Evolutionary conservation across 805 yeast species (phyloP).

Genomic region (Metschnikowia lunata): DNA sequence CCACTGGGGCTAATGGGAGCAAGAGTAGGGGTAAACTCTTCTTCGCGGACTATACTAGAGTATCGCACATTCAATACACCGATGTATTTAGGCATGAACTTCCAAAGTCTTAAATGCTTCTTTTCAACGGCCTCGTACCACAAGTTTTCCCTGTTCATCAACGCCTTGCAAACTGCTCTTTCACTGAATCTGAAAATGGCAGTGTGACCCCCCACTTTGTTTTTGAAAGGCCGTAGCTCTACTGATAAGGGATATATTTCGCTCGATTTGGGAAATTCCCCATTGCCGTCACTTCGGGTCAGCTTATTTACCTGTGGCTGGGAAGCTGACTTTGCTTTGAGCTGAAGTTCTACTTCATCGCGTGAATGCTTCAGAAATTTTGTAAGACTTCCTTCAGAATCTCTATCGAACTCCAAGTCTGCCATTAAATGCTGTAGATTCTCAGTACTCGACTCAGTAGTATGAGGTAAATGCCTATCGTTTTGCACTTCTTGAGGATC

Average conservation of each 20-base stretch:
- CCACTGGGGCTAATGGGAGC: slow-evolving; percentile 7
- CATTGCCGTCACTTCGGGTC: background rate
- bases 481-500: slow-evolving; percentile 16
- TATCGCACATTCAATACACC: slow-evolving; percentile 93
- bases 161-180: slow-evolving; percentile 89
- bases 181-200: slow-evolving; percentile 91
- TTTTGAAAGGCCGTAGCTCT: slow-evolving; percentile 84
- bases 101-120: slow-evolving; percentile 67
- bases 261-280: background rate
- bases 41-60: slow-evolving; percentile 42
- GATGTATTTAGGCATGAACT: slow-evolving; percentile 89
- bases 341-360: slow-evolving; percentile 8
- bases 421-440: slow-evolving; percentile 46
- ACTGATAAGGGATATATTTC: slow-evolving; percentile 64
- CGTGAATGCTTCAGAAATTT: slow-evolving; percentile 18
- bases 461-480: slow-evolving; percentile 2
- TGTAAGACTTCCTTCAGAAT: slow-evolving; percentile 26
- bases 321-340: background rate
- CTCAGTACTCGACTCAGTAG: slow-evolving; percentile 16
- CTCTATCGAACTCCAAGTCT: slow-evolving; percentile 45
- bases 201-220: slow-evolving; percentile 97
- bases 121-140: slow-evolving; percentile 90
- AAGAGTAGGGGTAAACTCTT: slow-evolving; percentile 11
- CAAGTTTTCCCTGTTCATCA: slow-evolving; percentile 82
- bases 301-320: background rate